Evolutionary conservation across 768 basidiomycete species (phyloP).

Genomic region (Lentinula sp.): DNA sequence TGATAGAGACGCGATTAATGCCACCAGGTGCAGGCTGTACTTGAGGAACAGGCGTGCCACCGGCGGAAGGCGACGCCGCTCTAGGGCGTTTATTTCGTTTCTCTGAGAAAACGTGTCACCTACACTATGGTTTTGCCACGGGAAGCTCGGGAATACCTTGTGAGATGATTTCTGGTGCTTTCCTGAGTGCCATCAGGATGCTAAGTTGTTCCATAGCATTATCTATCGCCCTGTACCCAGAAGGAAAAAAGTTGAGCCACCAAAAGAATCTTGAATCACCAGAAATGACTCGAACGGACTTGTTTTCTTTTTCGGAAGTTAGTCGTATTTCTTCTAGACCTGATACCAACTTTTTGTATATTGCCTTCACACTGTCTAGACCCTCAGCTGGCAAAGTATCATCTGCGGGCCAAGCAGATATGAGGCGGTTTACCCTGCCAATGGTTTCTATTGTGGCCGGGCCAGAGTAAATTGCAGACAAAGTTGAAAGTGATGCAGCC

Average conservation of each 20-base stretch:
- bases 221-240: constrained; percentile 54
- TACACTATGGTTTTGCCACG: not conserved
- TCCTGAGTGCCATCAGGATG: constrained; percentile 67
- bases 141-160: constrained; percentile 37
- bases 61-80: constrained; percentile 59
- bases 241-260: constrained; percentile 5
- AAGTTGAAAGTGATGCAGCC: constrained; percentile 46
- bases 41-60: constrained; percentile 31
- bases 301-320: constrained; percentile 36
- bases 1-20: constrained; percentile 45
- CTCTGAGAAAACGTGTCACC: constrained; percentile 30
- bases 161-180: constrained; percentile 54
- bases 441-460: constrained; percentile 51
- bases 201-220: constrained; percentile 63
- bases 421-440: constrained; percentile 66
- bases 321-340: constrained; percentile 60
- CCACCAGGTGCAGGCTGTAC: constrained; percentile 20
- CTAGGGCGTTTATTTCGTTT: constrained; percentile 77
- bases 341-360: constrained; percentile 54
- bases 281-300: constrained; percentile 1
- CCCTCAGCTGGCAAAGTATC: constrained; percentile 66
- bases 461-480: constrained; percentile 50
- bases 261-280: not conserved
- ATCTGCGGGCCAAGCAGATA: constrained; percentile 67
- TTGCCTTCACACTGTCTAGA: constrained; percentile 54